Base-by-base conservation (phyloP, 257 asterid species). In the Penstemon barbatus region DNA sequence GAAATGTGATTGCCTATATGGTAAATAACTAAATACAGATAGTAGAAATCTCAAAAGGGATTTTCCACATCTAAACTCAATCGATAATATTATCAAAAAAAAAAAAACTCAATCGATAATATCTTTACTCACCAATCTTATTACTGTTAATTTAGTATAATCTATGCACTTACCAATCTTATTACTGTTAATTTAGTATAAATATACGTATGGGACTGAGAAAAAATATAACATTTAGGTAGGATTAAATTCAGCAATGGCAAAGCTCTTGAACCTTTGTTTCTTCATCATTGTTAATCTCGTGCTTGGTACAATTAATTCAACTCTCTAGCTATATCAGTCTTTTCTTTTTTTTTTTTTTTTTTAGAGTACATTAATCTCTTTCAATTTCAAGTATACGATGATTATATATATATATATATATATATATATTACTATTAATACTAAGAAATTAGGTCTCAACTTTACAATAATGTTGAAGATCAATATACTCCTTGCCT, bases 291-390 rank as follows among this genome's bases (percentile, higher is more conserved):
- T 68, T 50, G 52, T 69, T n/a, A 69, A 56, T 52, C 5, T 76
- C 18, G n/a, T 18, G 3, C 58, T 68, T 46, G 84, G 84, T 79
- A 74, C 49, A 46, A n/a, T n/a, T n/a, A 43, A 19, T 55, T 48
- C 1, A n/a, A 7, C 38, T 8, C 10, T 37, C 2, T 57, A 11
- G 12, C 5, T 2, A 57, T 36, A 25, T 8, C 5, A 36, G 25
- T 45, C 7, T 43, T 25, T 38, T 7, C 61, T 54, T 53, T 4
- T 11, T 61, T 6, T 5, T 41, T 42, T 43, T 3, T 7, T 1
- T 3, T 11, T n/a, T 58, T 0, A 41, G 10, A 11, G n/a, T 19
- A 6, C 6, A 49, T 49, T 49, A 49, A 49, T 46, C 54, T 10
- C 18, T 49, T 25, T 25, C 33, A 15, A 12, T 9, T 49, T 8